Evolutionary conservation across 2,329 filamentous ascomycete species (phyloP).

Genomic region (Amauroascus verrucosus): DNA sequence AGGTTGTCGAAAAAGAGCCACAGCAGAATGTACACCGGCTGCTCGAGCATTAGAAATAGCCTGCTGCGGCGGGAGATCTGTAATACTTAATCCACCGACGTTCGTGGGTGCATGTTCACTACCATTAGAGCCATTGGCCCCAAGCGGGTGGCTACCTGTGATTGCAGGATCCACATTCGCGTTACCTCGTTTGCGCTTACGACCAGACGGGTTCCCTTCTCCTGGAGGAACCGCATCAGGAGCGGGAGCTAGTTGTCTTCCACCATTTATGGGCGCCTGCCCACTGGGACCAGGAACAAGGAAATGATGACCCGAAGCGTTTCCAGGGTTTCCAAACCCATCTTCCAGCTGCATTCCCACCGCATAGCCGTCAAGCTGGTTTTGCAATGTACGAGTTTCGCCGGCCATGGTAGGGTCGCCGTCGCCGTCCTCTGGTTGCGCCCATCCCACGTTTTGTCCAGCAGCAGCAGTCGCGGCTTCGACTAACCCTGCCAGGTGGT

Average conservation of each 20-base stretch:
- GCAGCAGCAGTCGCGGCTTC: constrained; percentile 39
- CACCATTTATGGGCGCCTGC: constrained; percentile 15
- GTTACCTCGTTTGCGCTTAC: constrained; percentile 15
- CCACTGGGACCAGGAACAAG: constrained; percentile 23
- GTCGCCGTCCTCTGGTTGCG: constrained; percentile 19
- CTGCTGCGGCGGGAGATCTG: constrained; percentile 29
- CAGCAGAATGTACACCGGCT: constrained; percentile 44
- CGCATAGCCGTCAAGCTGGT: constrained; percentile 33
- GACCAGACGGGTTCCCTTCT: not conserved
- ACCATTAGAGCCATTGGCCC: not conserved
- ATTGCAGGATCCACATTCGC: constrained; percentile 19
- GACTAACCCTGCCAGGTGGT: constrained; percentile 38
- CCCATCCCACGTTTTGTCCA: constrained; percentile 21
- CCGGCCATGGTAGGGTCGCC: constrained; percentile 35
- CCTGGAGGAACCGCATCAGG: not conserved
- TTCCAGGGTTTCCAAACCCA: constrained; percentile 27
- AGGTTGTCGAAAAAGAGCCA: constrained; percentile 43
- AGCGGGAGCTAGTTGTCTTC: constrained; percentile 2
- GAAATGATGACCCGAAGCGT: constrained; percentile 14
- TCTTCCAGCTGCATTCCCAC: constrained; percentile 34
- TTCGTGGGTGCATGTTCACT: constrained; percentile 4
- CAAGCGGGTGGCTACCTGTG: constrained; percentile 5
- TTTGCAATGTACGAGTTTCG: constrained; percentile 36
- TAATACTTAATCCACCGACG: constrained; percentile 25
- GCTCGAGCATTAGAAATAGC: constrained; percentile 38